These are phyloP conservation scores for Stagonosporopsis vannaccii DNA, from an alignment of 2,329 filamentous ascomycete species.

Conservation along the genomic window DNA sequence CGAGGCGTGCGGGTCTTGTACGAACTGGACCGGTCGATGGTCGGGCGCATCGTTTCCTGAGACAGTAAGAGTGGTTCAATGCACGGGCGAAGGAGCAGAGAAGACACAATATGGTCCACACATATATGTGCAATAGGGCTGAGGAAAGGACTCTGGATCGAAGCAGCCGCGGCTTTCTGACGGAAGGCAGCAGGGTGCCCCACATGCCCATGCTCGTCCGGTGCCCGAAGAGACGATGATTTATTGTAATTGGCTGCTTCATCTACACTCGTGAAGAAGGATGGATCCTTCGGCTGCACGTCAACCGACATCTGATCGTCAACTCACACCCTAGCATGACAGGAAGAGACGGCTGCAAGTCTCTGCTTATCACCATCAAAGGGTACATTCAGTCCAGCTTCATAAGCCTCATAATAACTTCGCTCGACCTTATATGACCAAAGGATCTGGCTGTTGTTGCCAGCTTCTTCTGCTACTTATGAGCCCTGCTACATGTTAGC, in stretches of 20 bases:
- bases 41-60: constrained; percentile 13
- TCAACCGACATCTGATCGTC: neutral
- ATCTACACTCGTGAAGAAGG: neutral
- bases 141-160: neutral
- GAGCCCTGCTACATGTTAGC: neutral
- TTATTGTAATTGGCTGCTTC: constrained; percentile 1
- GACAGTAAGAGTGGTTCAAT: constrained; percentile 10
- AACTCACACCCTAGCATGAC: neutral
- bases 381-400: neutral
- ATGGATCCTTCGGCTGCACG: neutral
- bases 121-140: constrained; percentile 13
- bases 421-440: neutral
- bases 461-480: neutral
- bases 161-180: constrained; percentile 3
- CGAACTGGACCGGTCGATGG: constrained; percentile 1
- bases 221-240: neutral
- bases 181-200: neutral
- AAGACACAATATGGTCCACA: constrained; percentile 1
- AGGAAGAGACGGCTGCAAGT: neutral
- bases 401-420: neutral
- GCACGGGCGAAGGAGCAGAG: constrained; percentile 12
- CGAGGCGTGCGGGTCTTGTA: constrained; percentile 14
- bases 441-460: neutral
- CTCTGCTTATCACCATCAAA: neutral
- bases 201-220: constrained; percentile 1